Evolutionary conservation across 2,329 filamentous ascomycete species (phyloP), one percentile per base, ranked within the genome.

Genomic region (Hirsutella minnesotensis): DNA sequence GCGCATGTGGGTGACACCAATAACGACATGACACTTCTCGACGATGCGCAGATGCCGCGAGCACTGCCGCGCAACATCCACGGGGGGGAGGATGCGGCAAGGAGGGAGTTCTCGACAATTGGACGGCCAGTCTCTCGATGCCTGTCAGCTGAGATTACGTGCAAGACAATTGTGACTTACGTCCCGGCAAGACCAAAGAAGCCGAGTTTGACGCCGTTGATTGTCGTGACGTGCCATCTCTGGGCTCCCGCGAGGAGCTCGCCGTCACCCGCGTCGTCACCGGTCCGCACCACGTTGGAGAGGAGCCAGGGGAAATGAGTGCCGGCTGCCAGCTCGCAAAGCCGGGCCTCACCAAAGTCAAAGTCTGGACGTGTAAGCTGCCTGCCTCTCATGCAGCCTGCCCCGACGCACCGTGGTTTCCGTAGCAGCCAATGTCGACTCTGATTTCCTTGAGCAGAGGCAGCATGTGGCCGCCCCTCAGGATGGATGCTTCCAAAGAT

Each of bases 1-100:
- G 2, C 52, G 50, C 50, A 53, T 53, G 27, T 56, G 53, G 4
- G 51, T 53, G 3, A 56, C 35, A 9, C 51, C 52, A 24, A 56
- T 49, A 10, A 56, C 52, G 4, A 56, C 22, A 33, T 54, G 49
- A 30, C 53, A 55, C 16, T 44, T 38, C 22, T 51, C 46, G 9
- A 15, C 27, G 12, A 41, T 16, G 5, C 48, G 40, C 18, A 50
- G 41, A 36, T 44, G 48, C 1, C 19, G 30, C 9, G 46, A 38
- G 10, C 42, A 36, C 34, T 35, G 9, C 9, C 40, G 40, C 9
- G 45, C 43, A 5, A 42, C 39, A 4, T 18, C 24, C 7, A 44
- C 21, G 10, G 47, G 47, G 9, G 51, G 48, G 27, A 40, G 13
- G 39, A 51, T 29, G 18, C 45, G 27, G 46, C 38, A 45, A 31